Evolutionary conservation across 345 rosid species (phyloP).

Genomic region (Gossypium mustelinum): DNA sequence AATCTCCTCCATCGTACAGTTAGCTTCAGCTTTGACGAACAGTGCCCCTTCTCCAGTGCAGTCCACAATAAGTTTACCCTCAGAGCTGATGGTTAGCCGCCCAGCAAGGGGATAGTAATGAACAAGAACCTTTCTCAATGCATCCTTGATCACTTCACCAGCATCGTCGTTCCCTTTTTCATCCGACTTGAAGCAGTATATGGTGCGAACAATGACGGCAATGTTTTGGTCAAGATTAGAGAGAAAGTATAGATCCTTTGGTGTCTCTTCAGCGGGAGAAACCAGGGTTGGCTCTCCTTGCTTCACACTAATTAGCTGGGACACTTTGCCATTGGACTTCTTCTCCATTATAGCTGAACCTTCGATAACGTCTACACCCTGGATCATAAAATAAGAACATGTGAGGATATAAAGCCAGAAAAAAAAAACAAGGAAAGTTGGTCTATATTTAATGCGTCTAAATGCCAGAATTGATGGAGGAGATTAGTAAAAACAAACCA

Average conservation of each 20-base stretch:
- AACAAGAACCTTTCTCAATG: slow-evolving; percentile 71
- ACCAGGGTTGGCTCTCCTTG: slow-evolving; percentile 55
- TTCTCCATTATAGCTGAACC: slow-evolving; percentile 47
- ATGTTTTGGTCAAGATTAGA: slow-evolving; percentile 90
- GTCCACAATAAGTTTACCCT: slow-evolving; percentile 72
- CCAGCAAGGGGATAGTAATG: slow-evolving; percentile 86
- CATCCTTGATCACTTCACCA: slow-evolving; percentile 57
- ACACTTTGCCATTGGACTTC: slow-evolving; percentile 33
- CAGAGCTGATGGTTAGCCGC: slow-evolving; percentile 63
- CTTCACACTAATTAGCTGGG: slow-evolving; percentile 43
- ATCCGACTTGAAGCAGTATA: slow-evolving; percentile 49
- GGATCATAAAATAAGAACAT: not conserved
- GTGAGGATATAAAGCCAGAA: not conserved
- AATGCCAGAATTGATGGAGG: not conserved
- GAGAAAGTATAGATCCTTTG: slow-evolving; percentile 72
- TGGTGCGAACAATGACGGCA: slow-evolving; percentile 67
- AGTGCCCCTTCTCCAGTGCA: slow-evolving; percentile 82
- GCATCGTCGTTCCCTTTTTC: slow-evolving; percentile 57
- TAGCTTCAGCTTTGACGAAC: slow-evolving; percentile 81
- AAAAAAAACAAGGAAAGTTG: not conserved
- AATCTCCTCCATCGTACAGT: slow-evolving; percentile 54
- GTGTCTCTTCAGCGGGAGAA: slow-evolving; percentile 62
- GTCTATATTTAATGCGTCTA: not conserved
- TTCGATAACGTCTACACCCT: slow-evolving; percentile 44
- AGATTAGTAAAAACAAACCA: slow-evolving; percentile 9